Evolutionary conservation across 176 grass and related monocot species (phyloP), one percentile per base, ranked within the genome.

Genomic region (Aegilops umbellulata): DNA sequence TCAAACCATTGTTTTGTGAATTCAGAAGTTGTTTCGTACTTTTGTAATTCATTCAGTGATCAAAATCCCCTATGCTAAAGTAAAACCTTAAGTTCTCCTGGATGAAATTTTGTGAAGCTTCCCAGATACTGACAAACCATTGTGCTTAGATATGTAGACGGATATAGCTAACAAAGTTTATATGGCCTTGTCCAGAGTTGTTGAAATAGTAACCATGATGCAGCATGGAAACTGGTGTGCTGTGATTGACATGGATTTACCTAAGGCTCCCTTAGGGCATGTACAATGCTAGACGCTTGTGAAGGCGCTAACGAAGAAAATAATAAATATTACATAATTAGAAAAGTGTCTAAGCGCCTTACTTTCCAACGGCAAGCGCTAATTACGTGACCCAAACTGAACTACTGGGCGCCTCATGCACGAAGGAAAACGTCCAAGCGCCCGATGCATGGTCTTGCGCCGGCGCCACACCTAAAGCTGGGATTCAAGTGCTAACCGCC

Each of bases 1-100:
- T 88, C 20, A 77, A 79, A 30, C 60, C 46, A 80, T 36, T 60
- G 34, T 5, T 84, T 60, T 84, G 60, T 3, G 8, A 81, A 84
- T 65, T 75, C 20, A 27, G 27, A 32, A 67, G 58, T 8, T 60
- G 34, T 5, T 62, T 58, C 10, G 2, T 60, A 68, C 12, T 42
- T 38, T 38, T 8, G 35, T 38, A 38, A 38, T 42, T 34, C 42
- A 47, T 67, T 24, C 2, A 73, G 51, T 79, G n/a, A 26, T 55
- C 25, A 66, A 58, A 24, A 65, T 19, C 4, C 41, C 62, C 20
- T 29, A 6, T 51, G 63, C 23, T 25, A 55, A 46, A 69, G 61
- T 81, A 55, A 70, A 60, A 63, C 57, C 10, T 34, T 74, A 65
- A 49, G 29, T 17, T 84, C 23, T 10, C 1, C 60, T 67, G 23